Evolutionary conservation across 129 eudicot species (phyloP).

Genomic region (Daucus carota): DH1_v3.0 NC_030383.2:32426001-32426500

Average conservation of each 20-base stretch:
- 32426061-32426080: not conserved
- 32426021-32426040: too few species aligned
- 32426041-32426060: not conserved
- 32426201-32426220: not conserved
- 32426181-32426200: not conserved
- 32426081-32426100: not conserved
- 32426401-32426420: not conserved
- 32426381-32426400: not conserved
- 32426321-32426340: not conserved
- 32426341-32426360: not conserved
- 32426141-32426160: not conserved
- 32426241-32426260: not conserved
- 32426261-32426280: slow-evolving; percentile 5
- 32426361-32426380: not conserved
- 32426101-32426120: not conserved
- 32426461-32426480: slow-evolving; percentile 9
- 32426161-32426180: not conserved
- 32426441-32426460: not conserved
- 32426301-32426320: not conserved
- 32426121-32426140: not conserved
- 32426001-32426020: too few species aligned
- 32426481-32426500: too few species aligned
- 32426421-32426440: not conserved
- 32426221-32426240: not conserved
- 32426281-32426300: not conserved